Percentiles rank a stretch among this genome's conserved stretches.
These are phyloP conservation scores for Stachybotrys echinatus DNA, from an alignment of 2,329 filamentous ascomycete genomes.

Conservation along the genomic window DNA sequence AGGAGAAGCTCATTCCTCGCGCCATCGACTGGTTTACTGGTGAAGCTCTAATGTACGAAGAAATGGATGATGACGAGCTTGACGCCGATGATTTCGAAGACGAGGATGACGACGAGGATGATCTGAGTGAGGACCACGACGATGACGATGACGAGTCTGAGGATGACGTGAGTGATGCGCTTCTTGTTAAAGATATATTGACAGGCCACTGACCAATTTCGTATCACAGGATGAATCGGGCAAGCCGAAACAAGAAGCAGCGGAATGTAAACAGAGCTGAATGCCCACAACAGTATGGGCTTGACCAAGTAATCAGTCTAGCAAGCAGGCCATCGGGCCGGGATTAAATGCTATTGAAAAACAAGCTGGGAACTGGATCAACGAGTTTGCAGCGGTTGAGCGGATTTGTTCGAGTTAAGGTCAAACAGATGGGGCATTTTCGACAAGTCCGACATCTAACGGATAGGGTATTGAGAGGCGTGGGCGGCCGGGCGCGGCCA, in stretches of 20 bases:
- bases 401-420: no score
- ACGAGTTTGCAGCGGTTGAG: no score
- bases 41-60: constrained; percentile 94
- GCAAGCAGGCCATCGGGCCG: not conserved
- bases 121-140: constrained; percentile 77
- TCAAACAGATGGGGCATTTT: not conserved
- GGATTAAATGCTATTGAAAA: not conserved
- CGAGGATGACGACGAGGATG: constrained; percentile 87
- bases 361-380: no score
- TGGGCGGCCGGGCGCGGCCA: not conserved
- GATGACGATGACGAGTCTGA: constrained; percentile 79
- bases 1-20: constrained; percentile 98
- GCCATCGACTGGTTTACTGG: constrained; percentile 99
- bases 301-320: not conserved
- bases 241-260: constrained; percentile 90
- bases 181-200: not conserved
- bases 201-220: not conserved
- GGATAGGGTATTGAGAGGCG: not conserved
- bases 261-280: constrained; percentile 95
- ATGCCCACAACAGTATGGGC: constrained; percentile 26
- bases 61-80: constrained; percentile 76
- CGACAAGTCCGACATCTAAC: not conserved
- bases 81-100: constrained; percentile 83
- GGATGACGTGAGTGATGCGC: constrained; percentile 59
- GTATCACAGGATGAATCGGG: constrained; percentile 67